phyloP scores from a whole-genome alignment of 768 basidiomycete species.

The Suillus discolor region DNA sequence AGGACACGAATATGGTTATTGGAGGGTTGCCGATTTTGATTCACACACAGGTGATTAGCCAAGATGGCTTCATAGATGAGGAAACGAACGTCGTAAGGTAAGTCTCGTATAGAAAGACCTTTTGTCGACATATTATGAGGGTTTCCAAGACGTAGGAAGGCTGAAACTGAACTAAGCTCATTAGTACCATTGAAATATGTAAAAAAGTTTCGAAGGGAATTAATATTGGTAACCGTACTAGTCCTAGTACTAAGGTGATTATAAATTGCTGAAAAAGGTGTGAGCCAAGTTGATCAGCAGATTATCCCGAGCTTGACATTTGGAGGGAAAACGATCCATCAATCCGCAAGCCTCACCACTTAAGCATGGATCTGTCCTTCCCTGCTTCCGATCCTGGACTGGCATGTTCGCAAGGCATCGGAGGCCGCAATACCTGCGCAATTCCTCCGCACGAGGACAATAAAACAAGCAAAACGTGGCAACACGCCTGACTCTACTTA shows the following conservation, averaged over 20 bases:
- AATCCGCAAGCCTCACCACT: constrained; percentile 23
- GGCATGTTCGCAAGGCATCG: constrained; percentile 5
- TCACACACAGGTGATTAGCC: constrained; percentile 24
- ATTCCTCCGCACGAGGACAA: constrained; percentile 17
- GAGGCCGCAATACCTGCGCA: constrained; percentile 33
- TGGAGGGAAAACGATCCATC: constrained; percentile 8
- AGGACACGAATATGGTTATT: constrained; percentile 38
- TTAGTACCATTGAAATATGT: neutral
- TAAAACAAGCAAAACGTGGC: constrained; percentile 19
- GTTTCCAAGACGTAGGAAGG: neutral
- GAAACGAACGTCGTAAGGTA: constrained; percentile 39
- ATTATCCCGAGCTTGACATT: constrained; percentile 7
- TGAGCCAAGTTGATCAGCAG: constrained; percentile 6
- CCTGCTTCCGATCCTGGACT: constrained; percentile 6
- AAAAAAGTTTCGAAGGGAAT: neutral
- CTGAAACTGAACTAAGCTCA: neutral
- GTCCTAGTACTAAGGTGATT: neutral
- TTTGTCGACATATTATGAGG: neutral
- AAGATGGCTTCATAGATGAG: constrained; percentile 36
- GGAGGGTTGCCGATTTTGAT: constrained; percentile 30
- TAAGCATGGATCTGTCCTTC: constrained; percentile 26
- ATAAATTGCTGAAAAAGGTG: constrained; percentile 2
- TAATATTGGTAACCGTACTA: neutral
- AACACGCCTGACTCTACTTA: constrained; percentile 11
- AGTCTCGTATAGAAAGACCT: constrained; percentile 20